Base-by-base conservation (phyloP, 768 basidiomycete species). In the Pulveroboletus sp. region DNA sequence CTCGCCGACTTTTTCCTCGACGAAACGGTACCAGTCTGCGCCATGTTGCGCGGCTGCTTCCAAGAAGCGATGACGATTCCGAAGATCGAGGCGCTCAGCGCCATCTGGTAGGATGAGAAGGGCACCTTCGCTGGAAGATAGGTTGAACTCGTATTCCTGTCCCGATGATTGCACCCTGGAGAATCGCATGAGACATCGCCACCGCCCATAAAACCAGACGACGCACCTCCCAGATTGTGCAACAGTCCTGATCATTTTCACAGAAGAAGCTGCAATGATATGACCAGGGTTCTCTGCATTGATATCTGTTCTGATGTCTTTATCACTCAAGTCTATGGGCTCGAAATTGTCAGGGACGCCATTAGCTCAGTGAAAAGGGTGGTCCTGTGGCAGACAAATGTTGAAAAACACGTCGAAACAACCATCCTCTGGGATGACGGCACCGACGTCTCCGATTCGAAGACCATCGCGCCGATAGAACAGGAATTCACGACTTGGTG, bases 1-100 rank as follows among this genome's bases (percentile, higher is more conserved):
- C n/a, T 33, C 47, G 0, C 50, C 56, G 17, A 57, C 43, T 4
- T 35, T 40, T 19, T 50, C 55, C 34, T 59, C 52, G 6, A 47
- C 61, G 24, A 60, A 63, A 24, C 51, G 39, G 43, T 67, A 69
- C 68, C 68, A 69, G 9, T 47, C 47, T 21, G 40, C 45, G 1
- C 56, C 66, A 49, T 67, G 43, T 6, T 43, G 17, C 19, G 40
- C 40, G 5, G 63, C 64, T 13, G 46, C 57, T 13, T 55, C 49
- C 3, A 45, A 23, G 33, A 66, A 62, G 11, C 23, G 40, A 24
- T n/a, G 17, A 6, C 50, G n/a, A 14, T 67, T 57, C 12, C 51
- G 52, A 23, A 64, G 57, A 16, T 60, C 56, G 21, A 50, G 45
- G 17, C 53, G 52, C 17, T 42, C 25, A 10, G 63, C n/a, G n/a